Conservation (phyloP, 805 yeast species). For the Brettanomyces anomalus region DNA sequence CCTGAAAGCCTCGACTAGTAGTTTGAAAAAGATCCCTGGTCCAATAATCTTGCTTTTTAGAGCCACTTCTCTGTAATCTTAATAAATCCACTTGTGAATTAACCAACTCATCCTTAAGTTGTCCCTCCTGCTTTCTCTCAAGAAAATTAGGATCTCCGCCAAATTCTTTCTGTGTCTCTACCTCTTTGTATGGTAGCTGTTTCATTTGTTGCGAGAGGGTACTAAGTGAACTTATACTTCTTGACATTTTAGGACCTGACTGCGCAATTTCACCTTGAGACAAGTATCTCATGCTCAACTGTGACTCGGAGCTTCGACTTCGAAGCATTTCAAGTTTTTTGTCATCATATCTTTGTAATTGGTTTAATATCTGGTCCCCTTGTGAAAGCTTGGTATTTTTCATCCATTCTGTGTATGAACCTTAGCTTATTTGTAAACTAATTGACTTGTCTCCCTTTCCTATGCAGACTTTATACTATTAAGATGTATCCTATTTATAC, state of each 20-base stretch:
- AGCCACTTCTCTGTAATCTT: neutral
- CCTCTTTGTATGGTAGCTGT: no score
- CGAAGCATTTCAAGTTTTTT: constrained; percentile 13
- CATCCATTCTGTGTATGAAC: neutral
- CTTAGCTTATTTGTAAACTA: no score
- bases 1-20: no score
- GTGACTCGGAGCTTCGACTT: constrained; percentile 1
- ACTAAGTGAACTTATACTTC: no score
- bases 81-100: constrained; percentile 7
- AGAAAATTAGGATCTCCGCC: neutral
- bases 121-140: neutral
- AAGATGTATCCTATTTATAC: no score
- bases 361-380: constrained; percentile 26
- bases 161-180: no score
- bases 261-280: neutral
- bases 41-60: neutral
- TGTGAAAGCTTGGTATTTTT: constrained; percentile 20
- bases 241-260: neutral
- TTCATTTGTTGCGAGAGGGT: no score
- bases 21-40: no score
- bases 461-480: no score
- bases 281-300: neutral
- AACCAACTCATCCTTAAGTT: constrained; percentile 3
- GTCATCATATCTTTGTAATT: constrained; percentile 25
- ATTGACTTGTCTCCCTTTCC: no score